Conservation (phyloP, 257 asterid genomes). For the Nicotiana noctiflora region DNA sequence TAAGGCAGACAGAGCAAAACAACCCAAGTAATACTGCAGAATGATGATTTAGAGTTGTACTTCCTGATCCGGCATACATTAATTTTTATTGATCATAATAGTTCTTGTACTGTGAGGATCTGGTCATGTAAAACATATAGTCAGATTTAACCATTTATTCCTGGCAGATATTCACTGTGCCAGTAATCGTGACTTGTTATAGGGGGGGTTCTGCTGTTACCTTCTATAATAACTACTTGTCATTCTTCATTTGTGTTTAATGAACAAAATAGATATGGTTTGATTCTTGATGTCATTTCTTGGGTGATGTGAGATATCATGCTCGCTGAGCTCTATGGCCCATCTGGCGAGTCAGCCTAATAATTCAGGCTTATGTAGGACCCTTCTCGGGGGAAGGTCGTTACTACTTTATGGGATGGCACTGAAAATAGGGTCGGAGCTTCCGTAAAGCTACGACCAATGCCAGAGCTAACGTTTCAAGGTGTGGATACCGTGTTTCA, state of each 20-base stretch:
- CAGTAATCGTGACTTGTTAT: not conserved
- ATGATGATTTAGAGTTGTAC: constrained; percentile 8
- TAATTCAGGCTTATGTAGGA: no score
- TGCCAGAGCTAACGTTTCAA: no score
- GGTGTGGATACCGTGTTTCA: no score
- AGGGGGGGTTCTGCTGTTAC: not conserved
- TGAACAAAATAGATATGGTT: not conserved
- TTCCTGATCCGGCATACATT: not conserved
- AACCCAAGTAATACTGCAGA: constrained; percentile 29
- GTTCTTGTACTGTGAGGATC: not conserved
- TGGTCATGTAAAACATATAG: not conserved
- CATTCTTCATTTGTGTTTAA: not conserved
- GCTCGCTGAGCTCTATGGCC: no score
- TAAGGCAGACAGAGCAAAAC: constrained; percentile 30
- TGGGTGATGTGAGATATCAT: no score
- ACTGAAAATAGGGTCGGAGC: no score
- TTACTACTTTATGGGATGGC: no score
- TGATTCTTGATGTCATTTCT: no score
- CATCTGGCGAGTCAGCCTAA: no score
- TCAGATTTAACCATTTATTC: not conserved
- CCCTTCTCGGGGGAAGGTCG: no score
- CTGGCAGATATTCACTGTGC: not conserved
- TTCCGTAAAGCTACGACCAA: no score
- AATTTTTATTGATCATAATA: not conserved
- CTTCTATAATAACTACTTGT: not conserved